These are phyloP conservation scores for Coemansia sp. DNA, from an alignment of 192 early-diverging fungal species.

Conservation along the genomic window DNA sequence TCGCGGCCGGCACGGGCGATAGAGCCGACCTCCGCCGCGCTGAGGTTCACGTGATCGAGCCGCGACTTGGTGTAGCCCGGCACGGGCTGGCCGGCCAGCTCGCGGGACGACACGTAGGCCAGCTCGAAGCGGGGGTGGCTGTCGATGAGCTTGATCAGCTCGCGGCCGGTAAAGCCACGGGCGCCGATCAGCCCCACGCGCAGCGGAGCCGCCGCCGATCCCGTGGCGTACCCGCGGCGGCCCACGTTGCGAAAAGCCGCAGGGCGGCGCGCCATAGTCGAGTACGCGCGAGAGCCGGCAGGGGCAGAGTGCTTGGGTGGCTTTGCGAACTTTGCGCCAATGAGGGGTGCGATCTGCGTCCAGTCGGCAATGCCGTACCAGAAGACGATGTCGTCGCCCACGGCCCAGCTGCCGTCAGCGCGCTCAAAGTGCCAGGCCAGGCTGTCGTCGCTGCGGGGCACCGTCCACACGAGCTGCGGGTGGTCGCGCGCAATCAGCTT, in stretches of 20 bases:
- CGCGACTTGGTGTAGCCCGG: constrained; percentile 68
- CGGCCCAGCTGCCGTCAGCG: constrained; percentile 78
- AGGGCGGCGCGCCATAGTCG: constrained; percentile 46
- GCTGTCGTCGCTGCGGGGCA: constrained; percentile 72
- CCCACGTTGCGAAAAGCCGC: constrained; percentile 7
- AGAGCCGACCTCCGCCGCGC: constrained; percentile 64
- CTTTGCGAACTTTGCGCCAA: constrained; percentile 34
- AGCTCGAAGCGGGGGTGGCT: constrained; percentile 85
- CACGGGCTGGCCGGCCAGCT: constrained; percentile 86
- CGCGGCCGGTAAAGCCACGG: constrained; percentile 94
- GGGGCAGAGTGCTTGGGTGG: constrained; percentile 10
- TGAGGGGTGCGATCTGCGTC: constrained; percentile 69
- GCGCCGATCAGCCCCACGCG: constrained; percentile 94
- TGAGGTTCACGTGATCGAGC: constrained; percentile 78
- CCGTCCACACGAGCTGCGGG: constrained; percentile 78
- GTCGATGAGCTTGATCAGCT: constrained; percentile 89
- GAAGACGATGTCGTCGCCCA: constrained; percentile 77
- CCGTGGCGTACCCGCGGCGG: constrained; percentile 66
- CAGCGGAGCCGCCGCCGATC: constrained; percentile 6
- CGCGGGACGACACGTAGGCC: constrained; percentile 90
- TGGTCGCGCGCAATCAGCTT: constrained; percentile 83
- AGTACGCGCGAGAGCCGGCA: constrained; percentile 59
- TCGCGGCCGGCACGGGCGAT: constrained; percentile 52
- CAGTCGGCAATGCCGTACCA: constrained; percentile 92
- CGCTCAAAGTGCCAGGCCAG: constrained; percentile 97